Base-by-base conservation (phyloP, 495 filamentous ascomycete species). In the Cercophora scortea region DNA sequence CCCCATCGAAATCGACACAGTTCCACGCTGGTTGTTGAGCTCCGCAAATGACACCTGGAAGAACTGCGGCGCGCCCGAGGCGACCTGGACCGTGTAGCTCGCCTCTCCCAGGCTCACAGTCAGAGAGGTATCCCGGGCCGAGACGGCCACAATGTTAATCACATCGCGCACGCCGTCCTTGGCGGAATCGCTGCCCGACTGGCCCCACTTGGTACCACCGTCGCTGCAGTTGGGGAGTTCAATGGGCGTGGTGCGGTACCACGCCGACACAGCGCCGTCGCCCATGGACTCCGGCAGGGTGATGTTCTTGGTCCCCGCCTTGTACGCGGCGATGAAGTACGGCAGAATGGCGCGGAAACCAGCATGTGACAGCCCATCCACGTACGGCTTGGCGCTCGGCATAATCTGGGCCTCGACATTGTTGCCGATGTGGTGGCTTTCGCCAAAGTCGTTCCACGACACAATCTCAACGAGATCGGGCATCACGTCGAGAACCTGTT, bases 401-500 rank as follows among this genome's bases (percentile, higher is more conserved):
- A 25, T 57, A 47, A 34, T 67, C 59, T 12, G 74, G 70, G 5
- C 69, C 69, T 12, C 66, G 50, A 1, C 73, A 17, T 89, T 76
- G 45, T 80, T 78, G 34, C 17, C 71, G 19, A 80, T 70, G 60
- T 79, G 78, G 57, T 82, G 79, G 19, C 76, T 79, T 62, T 86
- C 84, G 48, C 80, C 81, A 52, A 79, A 86, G 54, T 87, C 84
- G 52, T 87, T 88, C 84, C 82, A 87, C 32, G 79, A 83, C 44
- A 87, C 65, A 25, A 86, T 82, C 64, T 84, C 72, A 12, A 85
- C 69, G 47, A 80, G 81, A 3, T 78, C 69, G 19, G 82, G 79
- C 34, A 71, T 57, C 2, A 81, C 59, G 10, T 64, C 54, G 11
- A 81, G 57, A 6, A 84, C 73, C 47, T 82, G 61, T 11, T 65